Conservation (phyloP, 129 eudicot genomes). For the Dittrichia graveolens region DNA sequence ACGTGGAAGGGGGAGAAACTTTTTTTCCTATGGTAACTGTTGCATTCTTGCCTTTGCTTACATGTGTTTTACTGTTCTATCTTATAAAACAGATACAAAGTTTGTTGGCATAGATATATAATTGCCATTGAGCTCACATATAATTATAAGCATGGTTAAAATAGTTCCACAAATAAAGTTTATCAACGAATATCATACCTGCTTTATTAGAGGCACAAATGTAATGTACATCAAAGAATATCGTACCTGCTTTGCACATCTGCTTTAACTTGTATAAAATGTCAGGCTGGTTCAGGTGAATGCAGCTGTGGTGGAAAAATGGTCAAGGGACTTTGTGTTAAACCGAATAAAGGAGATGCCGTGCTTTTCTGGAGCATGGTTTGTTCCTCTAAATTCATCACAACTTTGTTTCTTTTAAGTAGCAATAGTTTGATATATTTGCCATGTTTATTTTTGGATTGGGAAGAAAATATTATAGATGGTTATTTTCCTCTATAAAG, state of each 20-base stretch:
- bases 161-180: conserved; percentile 1
- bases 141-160: background rate
- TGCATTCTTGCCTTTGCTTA: conserved; percentile 17
- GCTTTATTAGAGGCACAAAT: conserved; percentile 1
- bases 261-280: conserved; percentile 16
- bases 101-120: background rate
- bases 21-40: conserved; percentile 73
- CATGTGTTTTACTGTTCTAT: background rate
- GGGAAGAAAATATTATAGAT: background rate
- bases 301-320: conserved; percentile 97
- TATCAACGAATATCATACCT: conserved; percentile 9
- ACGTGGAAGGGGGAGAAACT: conserved; percentile 95
- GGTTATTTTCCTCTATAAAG: background rate
- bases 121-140: background rate
- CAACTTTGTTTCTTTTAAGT: background rate
- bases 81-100: background rate
- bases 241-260: background rate
- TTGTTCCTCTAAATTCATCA: conserved; percentile 35
- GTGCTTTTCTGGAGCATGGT: conserved; percentile 99
- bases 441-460: background rate
- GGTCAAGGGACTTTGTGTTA: conserved; percentile 79
- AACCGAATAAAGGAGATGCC: conserved; percentile 93
- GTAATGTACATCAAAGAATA: conserved; percentile 10
- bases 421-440: conserved; percentile 6
- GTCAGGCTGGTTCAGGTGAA: conserved; percentile 88